phyloP scores from a whole-genome alignment of 768 basidiomycete species.

The Russula foetens region DNA sequence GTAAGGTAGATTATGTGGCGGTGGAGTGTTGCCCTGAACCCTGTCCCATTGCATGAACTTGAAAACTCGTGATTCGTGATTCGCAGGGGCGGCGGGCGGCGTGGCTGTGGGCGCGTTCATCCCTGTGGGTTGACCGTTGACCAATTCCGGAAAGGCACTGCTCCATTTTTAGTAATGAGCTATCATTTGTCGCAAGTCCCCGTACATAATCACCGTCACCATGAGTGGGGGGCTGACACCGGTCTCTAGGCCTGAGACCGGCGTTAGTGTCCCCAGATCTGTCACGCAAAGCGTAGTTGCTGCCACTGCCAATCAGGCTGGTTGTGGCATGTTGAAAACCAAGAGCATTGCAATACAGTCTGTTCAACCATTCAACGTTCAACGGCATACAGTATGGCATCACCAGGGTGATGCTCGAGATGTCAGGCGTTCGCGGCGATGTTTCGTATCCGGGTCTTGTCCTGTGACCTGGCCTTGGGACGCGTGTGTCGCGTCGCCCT shows the following conservation, averaged over 20 bases:
- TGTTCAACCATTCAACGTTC: too few relatives aligned
- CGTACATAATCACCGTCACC: not conserved
- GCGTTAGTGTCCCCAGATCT: not conserved
- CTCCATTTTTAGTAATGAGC: not conserved
- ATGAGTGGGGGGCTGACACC: not conserved
- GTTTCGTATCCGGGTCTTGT: too few relatives aligned
- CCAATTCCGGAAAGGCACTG: not conserved
- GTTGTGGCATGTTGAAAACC: not conserved
- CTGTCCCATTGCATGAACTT: not conserved
- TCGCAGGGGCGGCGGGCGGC: not conserved
- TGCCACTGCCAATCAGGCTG: not conserved
- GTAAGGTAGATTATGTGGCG: too few relatives aligned
- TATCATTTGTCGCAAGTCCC: not conserved
- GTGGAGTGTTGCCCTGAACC: not conserved
- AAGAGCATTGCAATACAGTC: too few relatives aligned
- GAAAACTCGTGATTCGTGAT: not conserved
- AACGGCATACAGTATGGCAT: too few relatives aligned
- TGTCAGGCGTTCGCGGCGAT: too few relatives aligned
- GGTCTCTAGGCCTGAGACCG: not conserved
- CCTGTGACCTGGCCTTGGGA: not conserved
- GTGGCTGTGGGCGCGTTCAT: not conserved
- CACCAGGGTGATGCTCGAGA: too few relatives aligned
- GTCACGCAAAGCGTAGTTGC: not conserved
- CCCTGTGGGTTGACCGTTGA: not conserved
- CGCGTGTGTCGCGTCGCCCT: too few relatives aligned